Evolutionary conservation across 73 alveolate genomes (phyloP), one percentile per base, ranked within the genome.

Genomic region (Uronychia binucleata): DNA sequence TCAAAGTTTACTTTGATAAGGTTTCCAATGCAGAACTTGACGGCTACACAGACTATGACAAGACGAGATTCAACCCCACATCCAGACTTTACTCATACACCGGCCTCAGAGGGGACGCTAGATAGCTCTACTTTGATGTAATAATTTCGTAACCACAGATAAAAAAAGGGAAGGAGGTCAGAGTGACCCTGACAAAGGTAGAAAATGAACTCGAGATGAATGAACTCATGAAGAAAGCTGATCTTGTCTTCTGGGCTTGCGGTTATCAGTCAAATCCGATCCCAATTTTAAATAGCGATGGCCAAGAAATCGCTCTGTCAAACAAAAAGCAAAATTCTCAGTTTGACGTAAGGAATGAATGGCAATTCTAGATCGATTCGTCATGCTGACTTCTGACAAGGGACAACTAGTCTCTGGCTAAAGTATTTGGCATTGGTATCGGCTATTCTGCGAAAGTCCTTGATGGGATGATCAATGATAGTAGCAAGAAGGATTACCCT

Each of bases 21-120:
- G 92, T 77, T 26, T 31, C 28, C 59, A 29, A 79, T n/a, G 92
- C 92, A 1, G 80, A 77, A 34, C n/a, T 33, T 30, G 92, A 86
- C 34, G 88, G 88, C 1, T 78, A 78, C 28, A 78, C 78, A 26
- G 92, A 86, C 28, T 86, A 67, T 67, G 11, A 5, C 28, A 8
- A 13, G 32, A 67, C 33, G 13, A n/a, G n/a, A n/a, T n/a, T n/a
- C n/a, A n/a, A n/a, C n/a, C 19, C 19, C 28, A 67, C 19, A n/a
- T 28, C 33, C 19, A 31, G 28, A 67, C 13, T n/a, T n/a, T 26
- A 67, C 30, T 28, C 78, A 14, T 67, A 26, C 30, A 26, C 78
- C 13, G 78, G 78, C 13, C 19, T 67, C 5, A 67, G 78, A 67
- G 78, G 78, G 30, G 78, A 67, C 27, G 78, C 78, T 67, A 67